Base-by-base conservation (phyloP, 495 filamentous ascomycete species). In the Margaritispora aquatica region DNA sequence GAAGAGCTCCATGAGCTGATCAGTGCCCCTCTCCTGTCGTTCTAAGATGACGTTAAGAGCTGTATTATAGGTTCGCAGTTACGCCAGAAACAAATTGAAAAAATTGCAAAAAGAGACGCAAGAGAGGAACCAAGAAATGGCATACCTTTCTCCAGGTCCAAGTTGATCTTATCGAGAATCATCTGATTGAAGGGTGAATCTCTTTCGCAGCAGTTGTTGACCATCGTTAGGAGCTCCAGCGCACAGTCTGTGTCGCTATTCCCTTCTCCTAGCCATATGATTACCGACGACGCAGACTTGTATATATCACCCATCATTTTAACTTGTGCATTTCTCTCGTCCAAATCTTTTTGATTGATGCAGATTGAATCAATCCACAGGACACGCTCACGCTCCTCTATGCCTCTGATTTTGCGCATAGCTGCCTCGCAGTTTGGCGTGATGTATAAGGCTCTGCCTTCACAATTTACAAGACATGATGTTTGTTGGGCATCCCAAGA, bases 281-380 rank as follows among this genome's bases (percentile, higher is more conserved):
- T 46, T 1, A 63, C 63, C 19, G 48, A 19, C 7, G 50, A 20
- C 8, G 63, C 63, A 7, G 48, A 7, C n/a, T 57, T 27, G 41
- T 66, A 66, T 22, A 66, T 63, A 7, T 60, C 44, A 8, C 51
- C 50, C 63, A 66, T 63, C 2, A 59, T 24, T 3, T 41, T 47
- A 26, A 66, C 63, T 27, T 66, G 63, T n/a, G 24, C 8, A 31
- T 54, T 56, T 7, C 56, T 34, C 49, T 66, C 60, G 21, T 49
- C 47, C 22, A 57, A n/a, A 27, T 52, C 49, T 11, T 59, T 31
- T 41, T 66, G 63, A 44, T 66, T 49, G 53, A 66, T 63, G 41
- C 60, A 66, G 8, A 66, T 47, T 17, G 54, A 50, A 41, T 66
- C 63, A 22, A 66, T 63, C 58, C 58, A 60, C 17, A 66, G 51